phyloP scores from a whole-genome alignment of 148 eudicot genomes.

The Silene conica region DNA sequence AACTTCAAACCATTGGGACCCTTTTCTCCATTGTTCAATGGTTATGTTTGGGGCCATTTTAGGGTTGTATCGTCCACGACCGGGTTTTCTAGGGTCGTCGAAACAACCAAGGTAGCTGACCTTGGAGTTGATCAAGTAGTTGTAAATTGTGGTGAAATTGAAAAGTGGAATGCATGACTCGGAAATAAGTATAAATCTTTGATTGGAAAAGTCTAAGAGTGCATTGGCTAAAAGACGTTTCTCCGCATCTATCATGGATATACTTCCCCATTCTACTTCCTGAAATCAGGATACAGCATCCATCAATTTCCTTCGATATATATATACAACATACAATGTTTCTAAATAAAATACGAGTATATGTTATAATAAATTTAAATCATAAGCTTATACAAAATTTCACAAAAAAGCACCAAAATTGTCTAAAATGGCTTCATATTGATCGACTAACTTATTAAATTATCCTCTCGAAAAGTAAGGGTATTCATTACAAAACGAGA shows the following conservation, averaged over 20 bases:
- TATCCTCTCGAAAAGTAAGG: too few relatives aligned
- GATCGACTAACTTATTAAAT: too few relatives aligned
- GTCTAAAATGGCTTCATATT: too few relatives aligned
- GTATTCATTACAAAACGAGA: too few relatives aligned
- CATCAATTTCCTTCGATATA: too few relatives aligned
- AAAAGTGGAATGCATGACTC: slow-evolving; percentile 82
- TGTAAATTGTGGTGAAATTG: slow-evolving; percentile 63
- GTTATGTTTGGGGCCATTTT: slow-evolving; percentile 50
- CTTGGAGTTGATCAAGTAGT: slow-evolving; percentile 37
- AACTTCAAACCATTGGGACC: slow-evolving; percentile 69
- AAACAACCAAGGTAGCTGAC: slow-evolving; percentile 41
- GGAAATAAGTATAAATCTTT: slow-evolving; percentile 63
- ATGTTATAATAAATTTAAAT: too few relatives aligned
- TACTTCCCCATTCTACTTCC: slow-evolving; percentile 61
- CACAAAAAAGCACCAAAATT: too few relatives aligned
- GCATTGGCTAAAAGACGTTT: slow-evolving; percentile 66
- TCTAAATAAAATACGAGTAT: too few relatives aligned
- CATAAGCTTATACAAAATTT: too few relatives aligned
- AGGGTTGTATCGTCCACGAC: slow-evolving; percentile 60
- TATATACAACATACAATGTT: too few relatives aligned
- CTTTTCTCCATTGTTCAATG: slow-evolving; percentile 58
- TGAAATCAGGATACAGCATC: slow-evolving; percentile 14
- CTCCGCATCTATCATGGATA: slow-evolving; percentile 70
- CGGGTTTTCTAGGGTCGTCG: slow-evolving; percentile 42
- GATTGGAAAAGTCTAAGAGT: slow-evolving; percentile 58